phyloP scores from a whole-genome alignment of 2,329 filamentous ascomycete species.

The Magnaporthales sp. region DNA sequence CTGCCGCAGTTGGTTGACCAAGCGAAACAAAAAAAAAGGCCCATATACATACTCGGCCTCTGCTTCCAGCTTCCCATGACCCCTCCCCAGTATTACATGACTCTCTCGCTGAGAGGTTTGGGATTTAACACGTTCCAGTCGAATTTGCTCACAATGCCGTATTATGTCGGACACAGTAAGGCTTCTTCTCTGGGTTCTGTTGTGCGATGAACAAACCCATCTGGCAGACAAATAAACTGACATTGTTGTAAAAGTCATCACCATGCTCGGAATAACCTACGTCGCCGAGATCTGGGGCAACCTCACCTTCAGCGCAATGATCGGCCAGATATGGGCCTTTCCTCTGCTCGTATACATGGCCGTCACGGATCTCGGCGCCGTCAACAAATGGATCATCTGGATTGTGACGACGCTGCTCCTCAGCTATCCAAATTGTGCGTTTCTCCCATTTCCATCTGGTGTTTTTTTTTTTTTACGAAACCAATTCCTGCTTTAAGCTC shows the following conservation, averaged over 20 bases:
- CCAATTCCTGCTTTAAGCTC: no score
- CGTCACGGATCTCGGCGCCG: constrained; percentile 25
- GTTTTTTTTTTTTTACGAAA: background rate
- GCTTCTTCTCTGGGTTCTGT: background rate
- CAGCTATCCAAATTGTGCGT: constrained; percentile 28
- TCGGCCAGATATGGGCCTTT: constrained; percentile 50
- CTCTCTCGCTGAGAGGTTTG: constrained; percentile 46
- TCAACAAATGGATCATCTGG: constrained; percentile 32
- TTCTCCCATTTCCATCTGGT: background rate
- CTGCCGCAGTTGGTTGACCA: no score
- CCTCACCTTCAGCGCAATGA: constrained; percentile 37
- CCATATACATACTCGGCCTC: constrained; percentile 44
- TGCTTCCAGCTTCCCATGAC: constrained; percentile 42
- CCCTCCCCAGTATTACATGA: constrained; percentile 45
- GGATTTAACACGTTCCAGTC: constrained; percentile 53
- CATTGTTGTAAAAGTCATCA: constrained; percentile 17
- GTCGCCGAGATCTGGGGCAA: constrained; percentile 36
- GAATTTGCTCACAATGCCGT: constrained; percentile 56
- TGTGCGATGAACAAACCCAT: background rate
- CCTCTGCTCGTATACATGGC: constrained; percentile 47
- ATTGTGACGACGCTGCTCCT: constrained; percentile 31
- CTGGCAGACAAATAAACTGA: background rate
- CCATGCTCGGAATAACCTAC: constrained; percentile 27
- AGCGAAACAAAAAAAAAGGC: constrained; percentile 19
- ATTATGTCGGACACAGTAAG: constrained; percentile 24